A percentile compares a stretch with the other conserved stretches of the same genome.
Conservation (phyloP, 306 rosid genomes). For the Alnus rubra region DNA sequence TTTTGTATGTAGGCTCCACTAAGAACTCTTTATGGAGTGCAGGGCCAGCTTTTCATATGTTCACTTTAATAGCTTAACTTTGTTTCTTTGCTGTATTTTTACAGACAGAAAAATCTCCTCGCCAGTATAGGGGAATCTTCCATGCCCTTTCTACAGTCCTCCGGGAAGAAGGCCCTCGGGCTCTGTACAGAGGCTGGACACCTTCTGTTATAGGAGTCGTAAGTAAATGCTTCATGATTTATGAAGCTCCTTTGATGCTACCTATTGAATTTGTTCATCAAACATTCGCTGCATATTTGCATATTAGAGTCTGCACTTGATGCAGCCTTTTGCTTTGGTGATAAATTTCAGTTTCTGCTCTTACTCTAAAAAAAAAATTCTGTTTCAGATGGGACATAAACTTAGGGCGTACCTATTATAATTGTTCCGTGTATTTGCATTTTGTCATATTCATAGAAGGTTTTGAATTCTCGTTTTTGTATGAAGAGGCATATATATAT, state of each 20-base stretch:
- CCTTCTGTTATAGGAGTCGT: conserved; percentile 80
- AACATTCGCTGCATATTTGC: neutral
- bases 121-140: conserved; percentile 63
- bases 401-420: neutral
- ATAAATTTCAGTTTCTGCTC: neutral
- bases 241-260: neutral
- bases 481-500: neutral
- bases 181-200: conserved; percentile 68
- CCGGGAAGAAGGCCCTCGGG: conserved; percentile 68
- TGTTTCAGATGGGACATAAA: neutral
- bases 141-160: conserved; percentile 67
- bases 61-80: conserved; percentile 15
- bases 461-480: neutral
- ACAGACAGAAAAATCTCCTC: conserved; percentile 56
- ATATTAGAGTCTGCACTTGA: neutral
- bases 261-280: neutral
- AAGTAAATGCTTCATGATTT: conserved; percentile 30
- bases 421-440: neutral
- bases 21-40: conserved; percentile 1
- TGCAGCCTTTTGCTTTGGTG: neutral
- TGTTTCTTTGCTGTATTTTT: conserved; percentile 18
- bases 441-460: neutral
- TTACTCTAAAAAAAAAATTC: no score
- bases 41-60: neutral
- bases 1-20: conserved; percentile 8